Evolutionary conservation across 345 rosid genomes (phyloP).

Genomic region (Eucalyptus sp.): DNA sequence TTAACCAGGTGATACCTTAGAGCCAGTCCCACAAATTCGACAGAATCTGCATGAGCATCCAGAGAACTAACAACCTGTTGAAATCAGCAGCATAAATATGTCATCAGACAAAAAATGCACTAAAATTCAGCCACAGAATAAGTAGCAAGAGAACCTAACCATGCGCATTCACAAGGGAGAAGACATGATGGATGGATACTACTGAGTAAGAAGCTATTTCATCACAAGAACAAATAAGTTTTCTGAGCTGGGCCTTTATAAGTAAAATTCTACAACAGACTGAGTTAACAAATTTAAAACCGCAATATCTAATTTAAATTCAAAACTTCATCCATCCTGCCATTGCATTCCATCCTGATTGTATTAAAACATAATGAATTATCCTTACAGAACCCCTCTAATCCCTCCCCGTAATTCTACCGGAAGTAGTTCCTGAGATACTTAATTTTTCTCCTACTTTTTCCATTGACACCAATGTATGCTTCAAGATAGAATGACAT

Average conservation of each 20-base stretch:
- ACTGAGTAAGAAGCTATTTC: neutral
- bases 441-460: neutral
- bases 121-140: neutral
- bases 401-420: neutral
- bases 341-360: neutral
- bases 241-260: neutral
- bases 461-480: neutral
- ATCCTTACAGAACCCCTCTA: neutral
- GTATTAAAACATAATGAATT: neutral
- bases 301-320: neutral
- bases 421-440: neutral
- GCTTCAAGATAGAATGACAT: neutral
- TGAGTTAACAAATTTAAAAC: neutral
- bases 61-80: slow-evolving; percentile 75
- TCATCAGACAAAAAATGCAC: neutral
- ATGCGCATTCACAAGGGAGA: neutral
- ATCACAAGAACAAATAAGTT: neutral
- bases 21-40: slow-evolving; percentile 62
- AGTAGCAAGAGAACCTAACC: neutral
- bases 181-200: neutral
- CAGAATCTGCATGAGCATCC: slow-evolving; percentile 52
- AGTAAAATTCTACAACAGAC: neutral
- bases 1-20: slow-evolving; percentile 25
- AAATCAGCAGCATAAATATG: neutral
- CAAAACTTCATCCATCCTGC: neutral